Base-by-base conservation (phyloP, 1,284 basidiomycete genomes). In the Sporisorium reilianum region DNA sequence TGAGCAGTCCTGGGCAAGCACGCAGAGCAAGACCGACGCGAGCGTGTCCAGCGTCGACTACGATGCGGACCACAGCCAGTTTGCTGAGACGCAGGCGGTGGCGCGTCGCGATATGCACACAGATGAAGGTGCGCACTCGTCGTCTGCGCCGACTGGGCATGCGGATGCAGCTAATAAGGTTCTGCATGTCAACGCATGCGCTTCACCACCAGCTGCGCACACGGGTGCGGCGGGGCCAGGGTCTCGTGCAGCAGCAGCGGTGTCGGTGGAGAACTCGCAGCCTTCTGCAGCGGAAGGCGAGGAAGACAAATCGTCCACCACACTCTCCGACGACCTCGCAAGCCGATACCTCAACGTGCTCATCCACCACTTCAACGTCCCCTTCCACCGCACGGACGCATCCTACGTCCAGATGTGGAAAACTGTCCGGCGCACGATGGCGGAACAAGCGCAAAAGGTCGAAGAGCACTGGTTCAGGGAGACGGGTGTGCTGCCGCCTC, bases 381-480 rank as follows among this genome's bases (percentile, higher is more conserved):
- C 64, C 3, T 75, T 70, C 42, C 23, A 58, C 25, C 59, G 73
- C 0, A 51, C 54, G 12, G 18, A 58, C 20, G 49, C 32, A 2
- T 54, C 73, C 18, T 57, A 75, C 51, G 48, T 53, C 1, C 25
- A 60, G 11, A 67, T 71, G 67, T 75, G 73, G 73, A 54, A 57
- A 11, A 16, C 20, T 0, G 61, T 75, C 8, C 41, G 73, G 6
- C 16, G n/a, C 2, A 54, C 36, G 18, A 32, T 61, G 56, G 52
- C 64, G 2, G 45, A 36, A 23, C 50, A 75, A 18, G 73, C 73
- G 40, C 60, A 60, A 32, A 75, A 71, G 30, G 68, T 71, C 8
- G 73, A 75, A 51, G 67, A 75, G 28, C 73, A 70, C 28, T 70
- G 73, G 64, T 70, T 71, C 28, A 38, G 61, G 14, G 73, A 67